phyloP scores from a whole-genome alignment of 2,329 filamentous ascomycete genomes.

The Cladosporium velox region DNA sequence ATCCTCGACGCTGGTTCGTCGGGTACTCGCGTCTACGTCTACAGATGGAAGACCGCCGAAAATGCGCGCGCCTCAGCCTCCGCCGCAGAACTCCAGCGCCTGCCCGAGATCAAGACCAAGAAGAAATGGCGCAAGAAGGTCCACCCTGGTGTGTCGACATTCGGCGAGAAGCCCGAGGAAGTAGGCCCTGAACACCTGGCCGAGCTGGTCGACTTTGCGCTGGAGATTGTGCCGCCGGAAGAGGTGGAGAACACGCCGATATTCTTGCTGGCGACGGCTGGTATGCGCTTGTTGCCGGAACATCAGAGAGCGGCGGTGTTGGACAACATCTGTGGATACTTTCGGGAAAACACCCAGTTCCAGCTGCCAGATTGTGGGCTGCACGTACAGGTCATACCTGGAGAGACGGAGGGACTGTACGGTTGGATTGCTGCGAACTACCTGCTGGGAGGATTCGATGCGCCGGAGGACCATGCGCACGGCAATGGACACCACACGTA shows the following conservation, averaged over 20 bases:
- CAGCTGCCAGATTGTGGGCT: conserved; percentile 83
- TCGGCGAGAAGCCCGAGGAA: conserved; percentile 71
- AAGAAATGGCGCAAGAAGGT: conserved; percentile 93
- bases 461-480: conserved; percentile 71
- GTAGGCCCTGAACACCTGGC: conserved; percentile 83
- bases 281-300: conserved; percentile 82
- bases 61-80: conserved; percentile 65
- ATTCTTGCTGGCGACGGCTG: conserved; percentile 93
- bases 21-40: conserved; percentile 90
- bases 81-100: conserved; percentile 60
- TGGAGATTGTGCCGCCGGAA: conserved; percentile 72
- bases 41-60: conserved; percentile 82
- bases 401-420: conserved; percentile 93
- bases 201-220: conserved; percentile 76
- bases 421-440: conserved; percentile 99
- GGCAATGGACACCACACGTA: conserved; percentile 92
- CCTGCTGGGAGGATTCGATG: conserved; percentile 85
- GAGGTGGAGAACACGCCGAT: conserved; percentile 84
- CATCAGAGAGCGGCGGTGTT: conserved; percentile 72
- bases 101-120: conserved; percentile 81
- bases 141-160: conserved; percentile 86
- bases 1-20: conserved; percentile 98
- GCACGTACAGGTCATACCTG: conserved; percentile 91
- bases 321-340: conserved; percentile 77
- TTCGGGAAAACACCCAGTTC: conserved; percentile 75